Evolutionary conservation across 148 eudicot genomes (phyloP), one percentile per base, ranked within the genome.

Genomic region (Persicaria tinctoria): DNA sequence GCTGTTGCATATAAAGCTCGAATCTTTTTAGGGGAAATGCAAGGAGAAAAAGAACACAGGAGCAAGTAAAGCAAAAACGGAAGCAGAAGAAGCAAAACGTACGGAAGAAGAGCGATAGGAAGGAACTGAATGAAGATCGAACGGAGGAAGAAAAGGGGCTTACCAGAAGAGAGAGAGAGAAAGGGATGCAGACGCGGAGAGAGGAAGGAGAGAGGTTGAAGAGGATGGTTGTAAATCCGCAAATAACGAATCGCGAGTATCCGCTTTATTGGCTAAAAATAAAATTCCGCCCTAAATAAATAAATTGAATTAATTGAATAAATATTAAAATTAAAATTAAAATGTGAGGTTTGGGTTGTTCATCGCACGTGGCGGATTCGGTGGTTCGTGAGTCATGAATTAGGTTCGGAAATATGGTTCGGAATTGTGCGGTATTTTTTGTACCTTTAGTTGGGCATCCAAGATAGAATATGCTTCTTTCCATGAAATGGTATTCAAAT

Each of bases 121-220:
- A 38, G 38, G 70, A 66, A 44, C 7, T 14, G 47, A 70, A 9
- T 16, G 32, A 32, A 46, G 55, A 71, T 46, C 74, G 2, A 20
- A 17, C 5, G 32, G 44, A 71, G 55, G 51, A 70, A 14, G 74
- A 71, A 71, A 53, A 71, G 55, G 38, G 74, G 55, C 51, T 71
- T 71, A 71, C 74, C 74, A 71, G 74, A 71, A 70, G 51, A 71
- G 72, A 69, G 74, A 71, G 57, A 53, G 57, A 16, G 57, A 16
- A 2, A 16, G n/a, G 6, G 74, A 47, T 71, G 32, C 14, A 20
- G 55, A 71, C 53, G 74, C 51, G 41, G 74, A 47, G 74, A 71
- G 44, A 71, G 41, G 38, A 71, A 14, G 14, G 41, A 32, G 41
- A 32, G 41, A 32, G 41, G 41, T 32, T 53, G 57, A 18, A 18